These are phyloP conservation scores for Venturia pyrina DNA, from an alignment of 2,329 filamentous ascomycete species.

Conservation along the genomic window DNA sequence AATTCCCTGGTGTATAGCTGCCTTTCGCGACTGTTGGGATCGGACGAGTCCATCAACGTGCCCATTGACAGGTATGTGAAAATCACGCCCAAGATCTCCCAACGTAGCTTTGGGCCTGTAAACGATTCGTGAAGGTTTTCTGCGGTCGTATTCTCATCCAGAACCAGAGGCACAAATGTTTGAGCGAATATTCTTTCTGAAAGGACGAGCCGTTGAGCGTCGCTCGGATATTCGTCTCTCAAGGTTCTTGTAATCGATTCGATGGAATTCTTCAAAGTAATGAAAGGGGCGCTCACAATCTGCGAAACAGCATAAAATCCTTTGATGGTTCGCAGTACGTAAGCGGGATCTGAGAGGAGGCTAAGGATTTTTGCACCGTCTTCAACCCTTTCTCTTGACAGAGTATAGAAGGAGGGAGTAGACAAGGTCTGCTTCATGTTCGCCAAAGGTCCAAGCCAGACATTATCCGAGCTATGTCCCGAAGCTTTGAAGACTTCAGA, in stretches of 20 bases:
- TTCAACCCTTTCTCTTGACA: slow-evolving; percentile 5
- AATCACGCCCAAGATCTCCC: slow-evolving; percentile 6
- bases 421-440: slow-evolving; percentile 3
- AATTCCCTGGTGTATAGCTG: not conserved
- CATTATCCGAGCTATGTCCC: slow-evolving; percentile 11
- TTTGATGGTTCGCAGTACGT: slow-evolving; percentile 1
- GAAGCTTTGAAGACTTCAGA: slow-evolving; percentile 8
- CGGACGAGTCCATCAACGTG: not conserved
- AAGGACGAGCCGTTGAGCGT: not conserved
- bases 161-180: slow-evolving; percentile 4
- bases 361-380: slow-evolving; percentile 4
- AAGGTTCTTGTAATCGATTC: slow-evolving; percentile 4
- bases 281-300: slow-evolving; percentile 6
- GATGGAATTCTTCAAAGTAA: slow-evolving; percentile 8
- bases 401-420: slow-evolving; percentile 1
- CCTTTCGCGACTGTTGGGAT: not conserved
- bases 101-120: slow-evolving; percentile 9
- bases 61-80: slow-evolving; percentile 8
- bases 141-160: slow-evolving; percentile 6
- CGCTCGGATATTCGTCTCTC: not conserved
- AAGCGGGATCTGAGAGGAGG: not conserved
- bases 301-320: slow-evolving; percentile 1
- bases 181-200: slow-evolving; percentile 3
- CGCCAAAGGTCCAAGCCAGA: slow-evolving; percentile 5
- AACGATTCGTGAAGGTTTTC: slow-evolving; percentile 6